Evolutionary conservation across 2,329 filamentous ascomycete genomes (phyloP), one percentile per base, ranked within the genome.

Genomic region (Dichotomopilus funicola): DNA sequence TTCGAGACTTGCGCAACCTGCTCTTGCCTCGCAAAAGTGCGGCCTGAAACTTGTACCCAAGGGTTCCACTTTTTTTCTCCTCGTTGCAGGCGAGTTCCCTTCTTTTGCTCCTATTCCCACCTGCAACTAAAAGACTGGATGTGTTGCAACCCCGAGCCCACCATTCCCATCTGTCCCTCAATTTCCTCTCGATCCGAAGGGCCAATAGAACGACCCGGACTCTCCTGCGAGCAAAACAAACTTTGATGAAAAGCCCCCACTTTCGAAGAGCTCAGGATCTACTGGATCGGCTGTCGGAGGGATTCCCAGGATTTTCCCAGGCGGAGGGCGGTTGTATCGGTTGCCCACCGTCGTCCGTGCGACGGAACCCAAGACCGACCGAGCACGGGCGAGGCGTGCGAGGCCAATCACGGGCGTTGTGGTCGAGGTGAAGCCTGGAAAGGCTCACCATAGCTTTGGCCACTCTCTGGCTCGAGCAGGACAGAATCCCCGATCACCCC

Each of bases 381-480:
- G 19, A 27, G 19, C 19, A 27, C 19, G 19, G 19, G 19, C 19
- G 19, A 27, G 19, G 13, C 42, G 19, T 9, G 42, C 13, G 19
- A 27, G 6, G 10, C 13, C 6, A 40, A 45, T 44, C 42, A 27
- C 31, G 10, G 34, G 43, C 43, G 35, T 27, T 27, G 19, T 27
- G 19, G 19, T 27, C 19, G 19, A 27, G 19, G 19, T 27, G 19
- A 27, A 10, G 34, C 13, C 33, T 34, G 11, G 43, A 43, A 27
- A 27, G 19, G 19, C 19, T 27, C 19, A 27, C 19, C 19, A 27
- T 27, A 36, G 55, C 50, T 51, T 50, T 40, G 46, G 9, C 50
- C 50, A 7, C 51, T n/a, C 36, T 43, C 51, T 42, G 51, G 50
- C 54, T 45, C 38, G 40, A 49, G 54, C 49, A 11, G 11, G 38